Base-by-base conservation (phyloP, 495 filamentous ascomycete genomes). In the Rostrohypoxylon terebratum region DNA sequence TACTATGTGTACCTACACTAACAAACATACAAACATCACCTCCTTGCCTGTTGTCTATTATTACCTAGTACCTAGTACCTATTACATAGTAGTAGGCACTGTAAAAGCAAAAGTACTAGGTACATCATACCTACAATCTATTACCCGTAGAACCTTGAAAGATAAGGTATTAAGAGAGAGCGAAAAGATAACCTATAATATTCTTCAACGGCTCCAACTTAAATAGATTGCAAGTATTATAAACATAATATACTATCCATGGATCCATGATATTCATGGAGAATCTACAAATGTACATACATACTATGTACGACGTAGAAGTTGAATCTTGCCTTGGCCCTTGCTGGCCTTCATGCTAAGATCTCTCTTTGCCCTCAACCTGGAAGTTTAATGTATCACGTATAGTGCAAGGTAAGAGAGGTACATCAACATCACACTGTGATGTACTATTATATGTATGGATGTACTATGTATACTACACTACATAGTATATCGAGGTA, bases 241-340 rank as follows among this genome's bases (percentile, higher is more conserved):
- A 59, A 44, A 14, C 38, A 36, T 53, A 44, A 10, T 38, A 9
- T 38, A 38, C 6, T n/a, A n/a, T n/a, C n/a, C n/a, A n/a, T n/a
- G n/a, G n/a, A 28, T 28, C 28, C 28, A 5, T 38, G 36, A 13
- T 38, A 38, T 38, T 13, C 28, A 3, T 28, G 28, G 28, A 28
- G 28, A 28, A 28, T 28, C 28, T 28, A 5, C 28, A 28, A 10
- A 14, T 42, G 38, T 38, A 38, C 13, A 38, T 1, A 38, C 8
- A 38, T 38, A 38, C 36, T 53, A 33, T 6, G 8, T 25, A 51
- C 4, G 33, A n/a, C 18, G 11, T 55, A 20, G 28, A 55, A 55
- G 36, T 18, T 55, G 28, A 55, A 36, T 55, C 14, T 55, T 55
- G 28, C 51, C 31, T 71, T 70, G 55, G 68, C 38, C 13, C 38